Evolutionary conservation across 371 early-diverging fungal species (phyloP).

Genomic region (Batrachochytrium dendrobatidis): DNA sequence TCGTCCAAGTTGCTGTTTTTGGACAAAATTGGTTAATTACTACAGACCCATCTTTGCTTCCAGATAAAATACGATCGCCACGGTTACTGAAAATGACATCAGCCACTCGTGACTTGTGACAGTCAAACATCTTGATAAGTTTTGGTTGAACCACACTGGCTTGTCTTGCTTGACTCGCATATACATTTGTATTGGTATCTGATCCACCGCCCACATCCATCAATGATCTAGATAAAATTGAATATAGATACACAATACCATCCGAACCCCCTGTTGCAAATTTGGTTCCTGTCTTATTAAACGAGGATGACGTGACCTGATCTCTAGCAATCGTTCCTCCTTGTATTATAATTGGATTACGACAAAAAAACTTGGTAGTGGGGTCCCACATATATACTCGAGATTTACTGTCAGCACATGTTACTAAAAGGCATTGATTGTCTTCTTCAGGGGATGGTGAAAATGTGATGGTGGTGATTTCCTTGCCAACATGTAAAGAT

Average conservation of each 20-base stretch:
- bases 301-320: conserved; percentile 57
- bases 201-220: too few relatives aligned
- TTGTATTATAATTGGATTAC: conserved; percentile 53
- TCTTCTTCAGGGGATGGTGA: conserved; percentile 74
- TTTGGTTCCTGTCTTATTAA: conserved; percentile 71
- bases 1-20: conserved; percentile 32
- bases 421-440: conserved; percentile 66
- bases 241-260: conserved; percentile 68
- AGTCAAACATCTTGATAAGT: too few relatives aligned
- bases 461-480: conserved; percentile 65
- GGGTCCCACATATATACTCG: conserved; percentile 71
- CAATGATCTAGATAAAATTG: conserved; percentile 20
- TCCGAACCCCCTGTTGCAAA: conserved; percentile 76
- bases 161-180: too few relatives aligned
- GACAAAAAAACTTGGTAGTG: conserved; percentile 28
- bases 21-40: conserved; percentile 47
- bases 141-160: too few relatives aligned
- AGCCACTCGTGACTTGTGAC: conserved; percentile 36
- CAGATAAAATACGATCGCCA: conserved; percentile 66
- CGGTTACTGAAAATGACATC: conserved; percentile 67
- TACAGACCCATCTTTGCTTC: conserved; percentile 55
- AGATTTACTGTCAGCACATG: conserved; percentile 66
- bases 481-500: conserved; percentile 40
- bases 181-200: too few relatives aligned
- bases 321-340: conserved; percentile 52